Evolutionary conservation across 371 early-diverging fungal species (phyloP).

Genomic region (Zopfochytrium polystomum): DNA sequence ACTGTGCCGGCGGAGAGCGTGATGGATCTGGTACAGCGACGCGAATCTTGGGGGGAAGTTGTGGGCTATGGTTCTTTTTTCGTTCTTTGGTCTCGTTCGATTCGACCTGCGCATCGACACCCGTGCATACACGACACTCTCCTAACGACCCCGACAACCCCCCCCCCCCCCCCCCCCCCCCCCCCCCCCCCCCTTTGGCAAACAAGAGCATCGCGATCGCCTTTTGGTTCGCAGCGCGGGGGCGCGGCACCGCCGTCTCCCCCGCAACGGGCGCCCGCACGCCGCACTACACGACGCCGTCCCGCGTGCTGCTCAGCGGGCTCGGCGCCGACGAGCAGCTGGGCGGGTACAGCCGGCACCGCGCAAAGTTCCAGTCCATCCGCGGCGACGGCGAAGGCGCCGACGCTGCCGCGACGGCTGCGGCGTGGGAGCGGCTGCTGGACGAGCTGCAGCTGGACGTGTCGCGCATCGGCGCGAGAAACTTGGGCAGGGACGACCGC

Average conservation of each 20-base stretch:
- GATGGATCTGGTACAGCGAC: slow-evolving; percentile 86
- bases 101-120: no score
- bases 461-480: slow-evolving; percentile 77
- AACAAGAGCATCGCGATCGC: slow-evolving; percentile 89
- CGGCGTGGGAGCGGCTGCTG: slow-evolving; percentile 65
- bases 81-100: neutral
- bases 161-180: no score
- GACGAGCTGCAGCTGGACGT: slow-evolving; percentile 81
- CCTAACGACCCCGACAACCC: no score
- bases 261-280: slow-evolving; percentile 1
- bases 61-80: slow-evolving; percentile 3
- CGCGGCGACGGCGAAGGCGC: slow-evolving; percentile 61
- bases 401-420: slow-evolving; percentile 80
- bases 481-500: slow-evolving; percentile 92
- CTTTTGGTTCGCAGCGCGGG: slow-evolving; percentile 92
- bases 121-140: no score
- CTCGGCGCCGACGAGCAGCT: slow-evolving; percentile 92
- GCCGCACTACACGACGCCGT: slow-evolving; percentile 53
- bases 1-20: slow-evolving; percentile 83
- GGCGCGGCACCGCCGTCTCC: slow-evolving; percentile 42
- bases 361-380: slow-evolving; percentile 6
- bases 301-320: slow-evolving; percentile 82
- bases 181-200: no score
- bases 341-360: slow-evolving; percentile 15
- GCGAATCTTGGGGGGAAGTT: no score